Conservation (phyloP, 306 rosid genomes). For the Vigna trinervia region DNA sequence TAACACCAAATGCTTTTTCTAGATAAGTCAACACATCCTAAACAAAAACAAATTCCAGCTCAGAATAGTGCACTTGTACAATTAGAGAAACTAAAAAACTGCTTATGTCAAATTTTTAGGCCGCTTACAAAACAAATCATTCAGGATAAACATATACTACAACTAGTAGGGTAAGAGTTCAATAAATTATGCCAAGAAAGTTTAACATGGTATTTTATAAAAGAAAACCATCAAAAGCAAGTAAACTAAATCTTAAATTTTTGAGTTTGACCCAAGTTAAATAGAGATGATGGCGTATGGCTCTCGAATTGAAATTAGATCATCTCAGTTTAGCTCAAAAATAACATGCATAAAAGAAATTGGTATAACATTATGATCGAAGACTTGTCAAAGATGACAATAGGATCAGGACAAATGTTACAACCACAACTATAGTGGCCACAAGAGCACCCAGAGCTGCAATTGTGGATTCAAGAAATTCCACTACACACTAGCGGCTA, state of each 20-base stretch:
- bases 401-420: no score
- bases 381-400: no score
- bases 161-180: background rate
- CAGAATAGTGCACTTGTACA: constrained; percentile 43
- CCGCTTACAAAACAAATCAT: constrained; percentile 18
- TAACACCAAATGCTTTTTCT: constrained; percentile 85
- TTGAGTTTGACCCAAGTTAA: constrained; percentile 32
- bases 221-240: constrained; percentile 19
- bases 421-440: no score
- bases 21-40: constrained; percentile 89
- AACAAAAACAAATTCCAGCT: constrained; percentile 45
- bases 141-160: background rate
- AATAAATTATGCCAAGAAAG: constrained; percentile 17
- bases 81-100: constrained; percentile 31
- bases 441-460: no score
- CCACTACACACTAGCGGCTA: no score
- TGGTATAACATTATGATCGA: no score
- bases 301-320: constrained; percentile 1
- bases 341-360: no score
- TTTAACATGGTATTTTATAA: constrained; percentile 28
- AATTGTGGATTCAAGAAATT: no score
- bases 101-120: constrained; percentile 1
- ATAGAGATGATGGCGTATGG: background rate
- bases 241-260: constrained; percentile 9
- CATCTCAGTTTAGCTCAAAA: constrained; percentile 26